Evolutionary conservation across 345 rosid genomes (phyloP).

Genomic region (Abelmoschus esculentus): DNA sequence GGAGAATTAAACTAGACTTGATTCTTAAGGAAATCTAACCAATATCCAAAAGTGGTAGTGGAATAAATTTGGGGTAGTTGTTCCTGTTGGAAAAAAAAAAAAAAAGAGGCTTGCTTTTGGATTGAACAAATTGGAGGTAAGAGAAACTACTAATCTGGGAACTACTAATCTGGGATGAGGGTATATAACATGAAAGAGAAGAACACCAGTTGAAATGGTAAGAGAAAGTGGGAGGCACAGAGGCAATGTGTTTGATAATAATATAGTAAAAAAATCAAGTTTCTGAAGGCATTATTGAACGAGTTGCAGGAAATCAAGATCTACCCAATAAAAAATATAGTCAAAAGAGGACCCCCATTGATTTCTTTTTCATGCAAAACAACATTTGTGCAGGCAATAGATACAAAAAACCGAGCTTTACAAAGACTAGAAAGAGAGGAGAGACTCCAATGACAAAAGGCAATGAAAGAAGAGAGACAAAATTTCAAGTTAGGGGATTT

Average conservation of each 20-base stretch:
- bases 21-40: too few species aligned
- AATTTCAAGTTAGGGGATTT: background rate
- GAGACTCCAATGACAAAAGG: background rate
- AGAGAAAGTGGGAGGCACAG: constrained; percentile 18
- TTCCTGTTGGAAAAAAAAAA: constrained; percentile 7
- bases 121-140: background rate
- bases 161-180: too few species aligned
- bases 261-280: background rate
- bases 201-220: constrained; percentile 13
- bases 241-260: background rate
- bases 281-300: constrained; percentile 9
- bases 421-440: background rate
- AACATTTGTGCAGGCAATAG: background rate
- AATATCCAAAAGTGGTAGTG: background rate
- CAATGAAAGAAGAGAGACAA: background rate
- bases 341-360: background rate
- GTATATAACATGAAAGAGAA: too few species aligned
- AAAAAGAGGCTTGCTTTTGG: background rate
- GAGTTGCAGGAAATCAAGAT: background rate
- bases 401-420: background rate
- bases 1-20: background rate
- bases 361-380: background rate
- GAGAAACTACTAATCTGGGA: too few species aligned
- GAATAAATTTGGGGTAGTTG: too few species aligned
- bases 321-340: background rate